Percentiles rank a stretch among this genome's conserved stretches.
Evolutionary conservation across 2,329 filamentous ascomycete species (phyloP).

Genomic region (Aureobasidium melanogenum): DNA sequence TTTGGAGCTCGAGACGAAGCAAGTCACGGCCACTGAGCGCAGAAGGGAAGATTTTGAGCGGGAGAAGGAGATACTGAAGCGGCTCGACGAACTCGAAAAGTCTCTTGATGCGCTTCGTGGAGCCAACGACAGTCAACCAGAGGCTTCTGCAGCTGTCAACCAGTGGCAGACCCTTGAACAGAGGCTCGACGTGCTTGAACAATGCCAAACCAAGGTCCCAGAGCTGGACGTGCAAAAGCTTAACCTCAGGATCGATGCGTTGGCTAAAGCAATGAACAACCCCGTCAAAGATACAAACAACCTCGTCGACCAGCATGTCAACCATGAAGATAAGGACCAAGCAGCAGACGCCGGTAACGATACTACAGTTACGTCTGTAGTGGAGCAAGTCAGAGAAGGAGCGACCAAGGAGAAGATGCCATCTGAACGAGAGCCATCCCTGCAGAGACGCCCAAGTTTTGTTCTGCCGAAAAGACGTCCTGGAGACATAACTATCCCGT

Average conservation of each 20-base stretch:
- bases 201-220: neutral
- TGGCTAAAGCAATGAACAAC: neutral
- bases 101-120: neutral
- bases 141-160: neutral
- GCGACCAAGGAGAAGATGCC: neutral
- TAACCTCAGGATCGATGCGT: neutral
- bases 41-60: slow-evolving; percentile 5
- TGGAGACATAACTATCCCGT: neutral
- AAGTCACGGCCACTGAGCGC: neutral
- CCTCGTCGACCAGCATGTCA: neutral
- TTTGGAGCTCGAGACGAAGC: neutral
- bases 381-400: neutral
- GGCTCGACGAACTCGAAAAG: neutral
- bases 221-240: neutral
- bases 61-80: slow-evolving; percentile 6
- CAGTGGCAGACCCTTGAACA: neutral
- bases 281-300: neutral
- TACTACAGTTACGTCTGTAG: neutral
- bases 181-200: slow-evolving; percentile 1
- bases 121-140: neutral
- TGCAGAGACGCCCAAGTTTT: neutral
- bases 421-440: neutral
- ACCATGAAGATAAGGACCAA: neutral
- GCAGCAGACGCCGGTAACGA: neutral
- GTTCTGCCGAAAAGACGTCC: neutral